Evolutionary conservation across 208 protist genomes (phyloP).

Genomic region (Leishmania major): DNA sequence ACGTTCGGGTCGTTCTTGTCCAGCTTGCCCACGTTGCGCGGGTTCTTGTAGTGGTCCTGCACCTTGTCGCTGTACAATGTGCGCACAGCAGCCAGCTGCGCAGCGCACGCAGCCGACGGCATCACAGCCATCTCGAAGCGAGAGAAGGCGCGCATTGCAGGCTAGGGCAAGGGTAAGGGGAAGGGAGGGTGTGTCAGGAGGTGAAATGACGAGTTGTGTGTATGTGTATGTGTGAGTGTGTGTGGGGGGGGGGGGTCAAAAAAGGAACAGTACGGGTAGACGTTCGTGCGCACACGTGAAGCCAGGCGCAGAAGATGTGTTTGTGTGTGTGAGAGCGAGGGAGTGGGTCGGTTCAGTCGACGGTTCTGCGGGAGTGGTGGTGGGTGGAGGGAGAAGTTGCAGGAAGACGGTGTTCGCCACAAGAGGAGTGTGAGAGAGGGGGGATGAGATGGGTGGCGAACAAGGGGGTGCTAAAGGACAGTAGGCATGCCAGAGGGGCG

Average conservation of each 20-base stretch:
- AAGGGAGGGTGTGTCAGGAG: background rate
- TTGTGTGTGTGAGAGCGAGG: background rate
- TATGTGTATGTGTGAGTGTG: background rate
- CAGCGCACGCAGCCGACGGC: background rate
- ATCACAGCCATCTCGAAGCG: background rate
- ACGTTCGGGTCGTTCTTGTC: conserved; percentile 96
- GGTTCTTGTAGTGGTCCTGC: conserved; percentile 99
- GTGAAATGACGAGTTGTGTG: background rate
- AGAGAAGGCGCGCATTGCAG: background rate
- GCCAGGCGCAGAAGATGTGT: background rate
- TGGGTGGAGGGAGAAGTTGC: background rate
- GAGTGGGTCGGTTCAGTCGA: background rate
- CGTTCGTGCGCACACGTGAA: background rate
- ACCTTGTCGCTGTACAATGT: conserved; percentile 96
- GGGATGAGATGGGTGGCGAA: background rate
- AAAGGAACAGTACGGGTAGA: background rate
- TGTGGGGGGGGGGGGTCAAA: background rate
- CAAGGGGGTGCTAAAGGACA: background rate
- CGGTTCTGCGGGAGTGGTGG: background rate
- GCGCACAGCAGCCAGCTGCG: conserved; percentile 34
- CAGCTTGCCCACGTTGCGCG: conserved; percentile 98
- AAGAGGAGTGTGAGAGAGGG: background rate
- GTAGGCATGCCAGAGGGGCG: background rate
- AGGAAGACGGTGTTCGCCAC: background rate
- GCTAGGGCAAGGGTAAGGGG: background rate